Conservation (phyloP, 2,329 filamentous ascomycete genomes). For the Aspergillus sp. region DNA sequence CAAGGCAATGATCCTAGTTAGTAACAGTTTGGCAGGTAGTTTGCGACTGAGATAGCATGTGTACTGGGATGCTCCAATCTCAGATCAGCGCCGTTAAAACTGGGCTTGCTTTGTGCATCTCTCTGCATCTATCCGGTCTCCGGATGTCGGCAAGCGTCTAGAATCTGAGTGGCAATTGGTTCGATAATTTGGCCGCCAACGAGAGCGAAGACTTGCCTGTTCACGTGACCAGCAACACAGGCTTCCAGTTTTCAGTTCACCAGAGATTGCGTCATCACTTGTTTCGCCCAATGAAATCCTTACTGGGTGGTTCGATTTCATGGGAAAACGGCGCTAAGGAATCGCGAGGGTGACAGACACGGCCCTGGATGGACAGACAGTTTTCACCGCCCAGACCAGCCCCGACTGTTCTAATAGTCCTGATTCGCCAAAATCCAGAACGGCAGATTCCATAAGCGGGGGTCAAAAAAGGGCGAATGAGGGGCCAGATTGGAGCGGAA, state of each 20-base stretch:
- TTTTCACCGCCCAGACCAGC: constrained; percentile 14
- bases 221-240: constrained; percentile 19
- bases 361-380: not conserved
- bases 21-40: not conserved
- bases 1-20: not conserved
- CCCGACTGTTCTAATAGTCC: not conserved
- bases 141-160: not conserved
- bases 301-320: constrained; percentile 11
- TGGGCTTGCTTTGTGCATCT: too few relatives aligned
- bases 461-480: constrained; percentile 14
- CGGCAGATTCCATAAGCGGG: constrained; percentile 12
- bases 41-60: not conserved
- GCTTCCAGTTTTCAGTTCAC: not conserved
- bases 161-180: constrained; percentile 16
- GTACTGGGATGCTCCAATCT: not conserved
- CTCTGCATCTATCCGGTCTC: not conserved
- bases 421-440: constrained; percentile 12
- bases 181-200: constrained; percentile 6
- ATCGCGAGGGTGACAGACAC: not conserved
- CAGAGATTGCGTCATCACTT: constrained; percentile 22
- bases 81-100: not conserved
- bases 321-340: constrained; percentile 13
- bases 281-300: constrained; percentile 15
- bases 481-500: constrained; percentile 17
- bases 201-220: not conserved